A percentile compares a stretch with the other conserved stretches of the same genome.
phyloP scores from a whole-genome alignment of 305 asterid genomes.

The Fraxinus velutina region DNA sequence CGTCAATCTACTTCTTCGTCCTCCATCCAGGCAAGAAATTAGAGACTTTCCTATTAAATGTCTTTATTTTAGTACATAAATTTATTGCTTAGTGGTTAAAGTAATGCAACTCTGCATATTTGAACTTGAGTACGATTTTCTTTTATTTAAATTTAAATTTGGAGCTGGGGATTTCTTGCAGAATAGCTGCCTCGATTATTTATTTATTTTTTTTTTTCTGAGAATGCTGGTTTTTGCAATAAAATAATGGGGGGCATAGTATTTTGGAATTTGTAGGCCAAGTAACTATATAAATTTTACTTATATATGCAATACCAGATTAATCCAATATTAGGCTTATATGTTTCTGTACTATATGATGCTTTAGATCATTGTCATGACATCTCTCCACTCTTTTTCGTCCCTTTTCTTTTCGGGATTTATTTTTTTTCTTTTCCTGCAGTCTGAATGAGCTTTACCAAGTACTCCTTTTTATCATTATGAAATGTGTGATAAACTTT shows the following conservation, averaged over 20 bases:
- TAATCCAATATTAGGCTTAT: neutral
- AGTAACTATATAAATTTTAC: neutral
- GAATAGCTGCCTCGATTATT: neutral
- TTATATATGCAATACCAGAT: neutral
- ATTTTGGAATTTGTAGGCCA: neutral
- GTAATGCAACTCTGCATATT: neutral
- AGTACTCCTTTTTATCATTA: neutral
- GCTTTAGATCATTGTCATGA: neutral
- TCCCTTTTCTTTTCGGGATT: neutral
- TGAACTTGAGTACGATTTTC: neutral
- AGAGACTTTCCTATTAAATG: neutral
- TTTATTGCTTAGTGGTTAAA: neutral
- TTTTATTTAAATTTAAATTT: neutral
- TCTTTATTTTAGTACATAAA: neutral
- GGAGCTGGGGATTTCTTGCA: slow-evolving; percentile 5
- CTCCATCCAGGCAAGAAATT: slow-evolving; percentile 46
- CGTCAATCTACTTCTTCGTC: slow-evolving; percentile 43
- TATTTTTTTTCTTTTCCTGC: neutral
- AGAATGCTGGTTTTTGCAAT: neutral
- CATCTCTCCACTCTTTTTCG: neutral
- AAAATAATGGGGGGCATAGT: neutral
- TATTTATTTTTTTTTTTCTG: neutral
- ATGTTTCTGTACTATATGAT: neutral
- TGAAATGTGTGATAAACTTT: neutral
- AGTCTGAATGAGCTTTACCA: neutral